Conservation (phyloP, 2,329 filamentous ascomycete species). For the Cytospora piceicola region DNA sequence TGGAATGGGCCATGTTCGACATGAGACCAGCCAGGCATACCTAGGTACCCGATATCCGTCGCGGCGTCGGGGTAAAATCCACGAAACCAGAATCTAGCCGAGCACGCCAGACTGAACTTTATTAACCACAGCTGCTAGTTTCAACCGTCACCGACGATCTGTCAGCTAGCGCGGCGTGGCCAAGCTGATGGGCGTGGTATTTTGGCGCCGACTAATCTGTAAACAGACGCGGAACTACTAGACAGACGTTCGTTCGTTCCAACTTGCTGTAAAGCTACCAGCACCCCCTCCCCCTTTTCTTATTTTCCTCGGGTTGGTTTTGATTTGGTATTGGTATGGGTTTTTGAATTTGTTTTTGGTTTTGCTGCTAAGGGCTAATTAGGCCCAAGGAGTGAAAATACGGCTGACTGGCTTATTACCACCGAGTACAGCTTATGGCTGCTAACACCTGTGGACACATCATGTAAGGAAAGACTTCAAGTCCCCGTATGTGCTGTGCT, state of each 20-base stretch:
- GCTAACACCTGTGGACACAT: background rate
- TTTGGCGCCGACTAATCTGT: conserved; percentile 5
- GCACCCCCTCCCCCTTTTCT: background rate
- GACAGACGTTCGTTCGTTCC: too few relatives aligned
- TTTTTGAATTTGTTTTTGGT: background rate
- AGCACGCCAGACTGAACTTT: background rate
- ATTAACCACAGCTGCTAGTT: conserved; percentile 3
- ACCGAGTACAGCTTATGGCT: conserved; percentile 9
- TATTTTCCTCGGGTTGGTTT: background rate
- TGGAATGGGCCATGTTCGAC: conserved; percentile 10
- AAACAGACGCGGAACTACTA: background rate
- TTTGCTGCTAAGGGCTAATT: background rate
- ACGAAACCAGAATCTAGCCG: conserved; percentile 1
- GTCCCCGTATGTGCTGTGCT: background rate
- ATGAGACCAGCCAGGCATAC: background rate
- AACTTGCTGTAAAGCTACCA: background rate
- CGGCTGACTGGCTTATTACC: conserved; percentile 11
- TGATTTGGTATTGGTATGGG: too few relatives aligned
- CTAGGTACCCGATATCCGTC: background rate
- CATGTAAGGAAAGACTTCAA: background rate
- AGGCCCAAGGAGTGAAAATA: conserved; percentile 1
- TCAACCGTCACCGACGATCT: conserved; percentile 9
- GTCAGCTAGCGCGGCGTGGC: conserved; percentile 3
- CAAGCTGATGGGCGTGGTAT: conserved; percentile 3
- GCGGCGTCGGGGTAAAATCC: background rate